Evolutionary conservation across 345 rosid species (phyloP).

Genomic region (Abelmoschus esculentus): DNA sequence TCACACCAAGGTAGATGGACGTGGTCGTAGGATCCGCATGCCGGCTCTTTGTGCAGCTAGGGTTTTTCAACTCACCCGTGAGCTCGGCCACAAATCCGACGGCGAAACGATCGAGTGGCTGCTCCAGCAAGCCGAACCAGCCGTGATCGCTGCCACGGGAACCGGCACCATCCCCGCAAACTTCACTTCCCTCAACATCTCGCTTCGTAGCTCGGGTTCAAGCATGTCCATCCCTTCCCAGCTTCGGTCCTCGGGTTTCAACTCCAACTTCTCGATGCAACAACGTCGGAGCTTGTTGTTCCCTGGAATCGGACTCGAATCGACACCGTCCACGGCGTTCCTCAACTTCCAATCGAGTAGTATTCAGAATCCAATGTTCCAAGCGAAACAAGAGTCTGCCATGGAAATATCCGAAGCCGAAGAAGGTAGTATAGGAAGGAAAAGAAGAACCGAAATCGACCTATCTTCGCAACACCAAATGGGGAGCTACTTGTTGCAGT

Average conservation of each 20-base stretch:
- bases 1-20: conserved; percentile 92
- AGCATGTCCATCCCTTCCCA: conserved; percentile 84
- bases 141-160: conserved; percentile 95
- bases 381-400: conserved; percentile 61
- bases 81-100: conserved; percentile 89
- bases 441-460: conserved; percentile 50
- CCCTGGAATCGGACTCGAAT: conserved; percentile 45
- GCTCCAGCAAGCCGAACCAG: conserved; percentile 94
- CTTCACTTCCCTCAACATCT: conserved; percentile 85
- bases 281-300: conserved; percentile 41
- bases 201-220: conserved; percentile 86
- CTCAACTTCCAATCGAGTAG: conserved; percentile 61
- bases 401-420: conserved; percentile 41
- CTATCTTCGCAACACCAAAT: conserved; percentile 52
- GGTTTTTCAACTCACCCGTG: conserved; percentile 89
- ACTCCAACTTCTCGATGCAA: conserved; percentile 48
- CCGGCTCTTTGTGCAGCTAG: conserved; percentile 98
- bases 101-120: conserved; percentile 98
- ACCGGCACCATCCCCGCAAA: conserved; percentile 96
- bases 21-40: conserved; percentile 96
- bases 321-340: conserved; percentile 30
- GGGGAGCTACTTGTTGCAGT: conserved; percentile 59
- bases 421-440: conserved; percentile 45
- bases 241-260: conserved; percentile 49
- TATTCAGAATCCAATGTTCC: conserved; percentile 33